Percentiles rank a stretch among this genome's conserved stretches.
These are phyloP conservation scores for Cercospora nicotianae DNA, from an alignment of 2,329 filamentous ascomycete species.

Conservation along the genomic window DNA sequence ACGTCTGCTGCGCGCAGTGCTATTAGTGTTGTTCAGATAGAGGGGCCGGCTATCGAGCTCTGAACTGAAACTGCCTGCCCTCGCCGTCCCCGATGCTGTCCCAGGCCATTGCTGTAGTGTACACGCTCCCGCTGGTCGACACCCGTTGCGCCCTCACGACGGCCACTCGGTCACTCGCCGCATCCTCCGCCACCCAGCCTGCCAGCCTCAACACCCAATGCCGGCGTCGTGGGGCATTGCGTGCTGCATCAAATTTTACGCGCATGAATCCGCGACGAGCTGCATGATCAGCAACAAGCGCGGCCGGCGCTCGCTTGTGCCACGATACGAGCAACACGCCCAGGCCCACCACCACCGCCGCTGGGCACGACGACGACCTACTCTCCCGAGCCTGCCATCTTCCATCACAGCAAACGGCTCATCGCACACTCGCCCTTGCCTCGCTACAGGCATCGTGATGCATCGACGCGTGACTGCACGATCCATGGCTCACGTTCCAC, in stretches of 20 bases:
- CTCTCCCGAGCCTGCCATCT: neutral
- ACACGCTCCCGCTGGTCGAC: neutral
- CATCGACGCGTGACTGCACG: neutral
- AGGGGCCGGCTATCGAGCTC: neutral
- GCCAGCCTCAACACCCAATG: neutral
- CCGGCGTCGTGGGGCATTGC: slow-evolving; percentile 1
- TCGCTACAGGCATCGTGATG: neutral
- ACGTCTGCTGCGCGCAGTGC: neutral
- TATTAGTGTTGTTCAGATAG: neutral
- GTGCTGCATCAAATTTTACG: neutral
- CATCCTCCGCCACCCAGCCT: neutral
- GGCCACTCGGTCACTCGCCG: neutral
- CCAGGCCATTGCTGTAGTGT: neutral
- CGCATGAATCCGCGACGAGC: neutral
- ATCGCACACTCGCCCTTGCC: neutral
- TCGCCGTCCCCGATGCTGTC: neutral
- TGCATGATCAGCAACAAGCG: neutral
- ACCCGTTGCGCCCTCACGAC: neutral
- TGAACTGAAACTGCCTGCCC: neutral
- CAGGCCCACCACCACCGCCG: neutral
- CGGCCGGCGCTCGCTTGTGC: neutral
- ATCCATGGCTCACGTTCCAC: neutral
- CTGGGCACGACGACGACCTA: neutral
- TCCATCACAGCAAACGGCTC: neutral
- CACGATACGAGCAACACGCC: neutral